Percentiles rank a stretch among this genome's conserved stretches.
Conservation (phyloP, 352 stramenopile species). For the Phytopythium oedochilum region DNA sequence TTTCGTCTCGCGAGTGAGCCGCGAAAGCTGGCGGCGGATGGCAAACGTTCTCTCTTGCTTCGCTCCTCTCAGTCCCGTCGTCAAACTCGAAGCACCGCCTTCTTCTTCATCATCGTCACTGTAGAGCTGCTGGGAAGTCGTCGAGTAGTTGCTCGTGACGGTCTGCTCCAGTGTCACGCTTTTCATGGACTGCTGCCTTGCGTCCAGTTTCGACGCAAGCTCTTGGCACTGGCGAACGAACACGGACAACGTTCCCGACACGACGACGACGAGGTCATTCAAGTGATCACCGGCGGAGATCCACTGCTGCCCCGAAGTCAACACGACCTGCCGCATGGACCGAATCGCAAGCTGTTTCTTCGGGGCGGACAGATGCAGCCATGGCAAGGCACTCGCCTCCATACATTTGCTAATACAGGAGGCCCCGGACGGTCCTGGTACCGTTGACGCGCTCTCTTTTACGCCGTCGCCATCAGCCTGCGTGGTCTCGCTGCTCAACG, state of each 20-base stretch:
- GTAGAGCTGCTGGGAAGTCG: slow-evolving; percentile 54
- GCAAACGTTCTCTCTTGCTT: neutral
- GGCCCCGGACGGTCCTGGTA: neutral
- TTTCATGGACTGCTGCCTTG: slow-evolving; percentile 48
- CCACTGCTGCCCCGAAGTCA: slow-evolving; percentile 34
- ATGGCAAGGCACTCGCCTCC: slow-evolving; percentile 12
- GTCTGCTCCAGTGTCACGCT: slow-evolving; percentile 50
- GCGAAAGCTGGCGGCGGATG: slow-evolving; percentile 9
- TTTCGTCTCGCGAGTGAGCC: neutral
- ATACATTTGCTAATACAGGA: neutral
- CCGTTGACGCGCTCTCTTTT: neutral
- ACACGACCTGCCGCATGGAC: slow-evolving; percentile 18
- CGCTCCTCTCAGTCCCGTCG: neutral
- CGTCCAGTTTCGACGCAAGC: slow-evolving; percentile 30
- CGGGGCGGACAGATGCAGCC: slow-evolving; percentile 17
- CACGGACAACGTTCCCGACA: slow-evolving; percentile 34
- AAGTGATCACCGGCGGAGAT: slow-evolving; percentile 33
- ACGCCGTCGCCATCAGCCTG: neutral
- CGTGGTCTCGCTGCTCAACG: neutral
- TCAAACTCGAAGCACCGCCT: neutral
- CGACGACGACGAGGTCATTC: slow-evolving; percentile 40
- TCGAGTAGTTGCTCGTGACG: slow-evolving; percentile 68
- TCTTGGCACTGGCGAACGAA: slow-evolving; percentile 39
- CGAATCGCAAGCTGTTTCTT: slow-evolving; percentile 40
- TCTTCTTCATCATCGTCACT: slow-evolving; percentile 4